Evolutionary conservation across 768 basidiomycete species (phyloP).

Genomic region (Phlegmacium glaucopus): DNA sequence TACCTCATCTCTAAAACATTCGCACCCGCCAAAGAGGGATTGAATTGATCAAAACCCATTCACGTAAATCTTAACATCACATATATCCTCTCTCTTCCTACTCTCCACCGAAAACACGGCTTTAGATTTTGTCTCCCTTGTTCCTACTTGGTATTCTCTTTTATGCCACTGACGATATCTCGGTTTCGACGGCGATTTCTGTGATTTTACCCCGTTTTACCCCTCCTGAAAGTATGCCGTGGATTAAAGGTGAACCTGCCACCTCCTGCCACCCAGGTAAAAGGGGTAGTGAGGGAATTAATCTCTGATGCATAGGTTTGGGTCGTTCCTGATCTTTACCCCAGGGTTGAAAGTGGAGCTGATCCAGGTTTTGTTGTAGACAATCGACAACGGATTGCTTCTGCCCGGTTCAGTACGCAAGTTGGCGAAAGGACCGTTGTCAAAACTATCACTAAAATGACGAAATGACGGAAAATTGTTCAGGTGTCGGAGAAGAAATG

Average conservation of each 20-base stretch:
- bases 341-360: slow-evolving; percentile 1
- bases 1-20: slow-evolving; percentile 23
- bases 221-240: slow-evolving; percentile 90
- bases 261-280: slow-evolving; percentile 47
- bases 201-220: slow-evolving; percentile 64
- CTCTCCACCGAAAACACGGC: slow-evolving; percentile 81
- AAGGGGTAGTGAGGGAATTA: slow-evolving; percentile 38
- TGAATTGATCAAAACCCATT: slow-evolving; percentile 6
- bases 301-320: slow-evolving; percentile 46
- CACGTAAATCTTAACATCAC: slow-evolving; percentile 39
- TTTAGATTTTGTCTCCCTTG: slow-evolving; percentile 69
- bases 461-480: slow-evolving; percentile 73
- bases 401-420: slow-evolving; percentile 58
- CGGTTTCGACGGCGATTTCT: slow-evolving; percentile 28
- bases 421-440: slow-evolving; percentile 60
- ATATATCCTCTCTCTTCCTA: slow-evolving; percentile 82
- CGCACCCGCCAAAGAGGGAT: not conserved
- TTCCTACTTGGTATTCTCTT: slow-evolving; percentile 38
- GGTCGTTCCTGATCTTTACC: slow-evolving; percentile 31
- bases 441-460: slow-evolving; percentile 59
- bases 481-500: slow-evolving; percentile 68
- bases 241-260: slow-evolving; percentile 76
- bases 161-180: slow-evolving; percentile 14
- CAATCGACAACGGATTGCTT: slow-evolving; percentile 47
- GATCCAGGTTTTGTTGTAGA: slow-evolving; percentile 52